Evolutionary conservation across 371 early-diverging fungal genomes (phyloP), one percentile per base, ranked within the genome.

Genomic region (Nematocida displodere): DNA sequence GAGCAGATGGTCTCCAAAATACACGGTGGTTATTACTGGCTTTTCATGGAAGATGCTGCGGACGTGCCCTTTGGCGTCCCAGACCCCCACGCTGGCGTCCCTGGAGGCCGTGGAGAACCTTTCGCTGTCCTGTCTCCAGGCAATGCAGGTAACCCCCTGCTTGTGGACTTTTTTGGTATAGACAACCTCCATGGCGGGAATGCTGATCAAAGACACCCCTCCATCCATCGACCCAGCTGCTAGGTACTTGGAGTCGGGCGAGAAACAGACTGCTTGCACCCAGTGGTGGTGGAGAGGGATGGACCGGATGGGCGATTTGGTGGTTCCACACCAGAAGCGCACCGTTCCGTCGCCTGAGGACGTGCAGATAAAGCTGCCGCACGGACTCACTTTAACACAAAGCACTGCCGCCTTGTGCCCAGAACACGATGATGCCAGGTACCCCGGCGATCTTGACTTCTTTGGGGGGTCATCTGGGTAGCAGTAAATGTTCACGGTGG

Each of bases 271-370:
- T 89, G 2, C 89, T 89, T 0, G 93, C 91, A 82, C 93, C 96
- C 77, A 89, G 88, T 28, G 92, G 79, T 47, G 44, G 58, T 81
- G 79, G 36, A 78, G 28, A 42, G 77, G 68, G 58, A 94, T 85
- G 11, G 91, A 86, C 59, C 92, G 87, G 7, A 88, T 80, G 61
- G 88, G 85, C 37, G 88, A 87, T 52, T 92, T 87, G 28, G 87
- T 85, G 13, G 83, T 82, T 0, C 90, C 87, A 83, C 96, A 90
- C 96, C 96, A 97, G 39, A 97, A 88, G 24, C 93, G 87, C 33
- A 93, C 91, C 0, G 95, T 95, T 54, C 88, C 88, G 82, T 97
- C 98, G 80, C 92, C 90, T 13, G 94, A 93, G 3, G 91, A 89
- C 54, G 89, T 89, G 11, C 95, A 49, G 94, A 82, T 39, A 90